Evolutionary conservation across 176 grass and related monocot species (phyloP), one percentile per base, ranked within the genome.

Genomic region (Juncus inflexus): DNA sequence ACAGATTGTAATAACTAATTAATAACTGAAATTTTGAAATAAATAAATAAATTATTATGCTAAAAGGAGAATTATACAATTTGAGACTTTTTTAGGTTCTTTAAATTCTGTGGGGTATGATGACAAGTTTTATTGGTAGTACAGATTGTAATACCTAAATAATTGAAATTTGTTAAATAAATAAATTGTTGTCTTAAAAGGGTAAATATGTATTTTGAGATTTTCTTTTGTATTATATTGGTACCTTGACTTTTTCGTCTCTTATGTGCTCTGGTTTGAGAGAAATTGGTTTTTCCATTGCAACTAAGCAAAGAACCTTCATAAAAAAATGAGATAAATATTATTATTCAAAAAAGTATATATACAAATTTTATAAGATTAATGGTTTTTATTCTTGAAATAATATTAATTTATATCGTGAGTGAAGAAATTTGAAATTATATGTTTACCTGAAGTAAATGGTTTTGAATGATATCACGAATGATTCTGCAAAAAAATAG

Each of bases 181-280:
- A 47, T 47, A 47, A 6, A 47, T 47, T 47, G 9, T 5, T 47
- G 43, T 47, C 4, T 47, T 2, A 47, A 47, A 47, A 47, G 43
- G 43, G 43, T 47, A 47, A 47, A 47, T 47, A 47, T 47, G 43
- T 47, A 47, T 6, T 47, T 47, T 47, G 43, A 6, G 43, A 9
- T 5, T 47, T 47, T 47, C 9, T 47, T 5, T 47, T 47, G 6
- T 5, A 6, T 47, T 47, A 78, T 61, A 37, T 52, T 59, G 72
- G 57, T n/a, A 99, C 95, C 95, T 99, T 99, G 80, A 99, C 95
- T 99, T 99, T 99, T 73, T 97, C 92, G 90, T 97, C 92, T 88
- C 92, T 79, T 60, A 97, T 97, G 77, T 97, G 92, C 82, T 97
- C 92, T 72, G 92, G 92, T 83, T 77, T 89, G 79, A 97, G 92